These are phyloP conservation scores for Clavaria fumosa DNA, from an alignment of 768 basidiomycete genomes.

Conservation along the genomic window DNA sequence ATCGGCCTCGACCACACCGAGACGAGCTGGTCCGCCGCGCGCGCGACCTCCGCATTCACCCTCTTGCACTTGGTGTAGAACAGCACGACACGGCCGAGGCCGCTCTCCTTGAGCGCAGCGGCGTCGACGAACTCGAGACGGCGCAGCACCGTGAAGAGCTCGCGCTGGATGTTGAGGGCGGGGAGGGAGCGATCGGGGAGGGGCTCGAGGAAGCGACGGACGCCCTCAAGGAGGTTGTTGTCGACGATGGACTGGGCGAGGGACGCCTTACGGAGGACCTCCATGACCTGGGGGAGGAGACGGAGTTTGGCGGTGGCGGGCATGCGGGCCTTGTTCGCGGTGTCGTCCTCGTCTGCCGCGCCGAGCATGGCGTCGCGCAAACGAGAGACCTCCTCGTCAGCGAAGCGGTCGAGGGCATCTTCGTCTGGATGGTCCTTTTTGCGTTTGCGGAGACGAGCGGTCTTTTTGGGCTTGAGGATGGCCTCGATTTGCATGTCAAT, in stretches of 20 bases:
- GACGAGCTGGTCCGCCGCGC: conserved; percentile 73
- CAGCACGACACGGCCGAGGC: conserved; percentile 74
- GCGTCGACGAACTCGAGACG: conserved; percentile 92
- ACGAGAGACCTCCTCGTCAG: conserved; percentile 83
- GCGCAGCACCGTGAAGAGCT: conserved; percentile 68
- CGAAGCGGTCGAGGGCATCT: conserved; percentile 70
- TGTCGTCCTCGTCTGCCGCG: conserved; percentile 74
- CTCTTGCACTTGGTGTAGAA: conserved; percentile 96
- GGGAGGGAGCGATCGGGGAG: conserved; percentile 86
- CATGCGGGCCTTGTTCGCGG: conserved; percentile 60
- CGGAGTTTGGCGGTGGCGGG: conserved; percentile 78
- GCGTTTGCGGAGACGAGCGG: conserved; percentile 42
- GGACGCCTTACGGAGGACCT: conserved; percentile 68
- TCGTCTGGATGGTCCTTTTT: conserved; percentile 71
- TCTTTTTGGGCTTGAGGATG: conserved; percentile 70
- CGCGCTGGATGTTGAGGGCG: conserved; percentile 88
- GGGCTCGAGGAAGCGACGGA: conserved; percentile 86
- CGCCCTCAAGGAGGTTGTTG: conserved; percentile 84
- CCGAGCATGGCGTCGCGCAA: conserved; percentile 77
- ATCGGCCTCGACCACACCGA: conserved; percentile 82
- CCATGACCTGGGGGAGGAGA: conserved; percentile 81
- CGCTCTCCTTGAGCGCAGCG: conserved; percentile 77
- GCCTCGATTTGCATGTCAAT: conserved; percentile 78
- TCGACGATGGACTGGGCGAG: conserved; percentile 88
- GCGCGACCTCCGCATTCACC: conserved; percentile 66